Conservation (phyloP, 805 yeast genomes). For the Candida takata region DNA sequence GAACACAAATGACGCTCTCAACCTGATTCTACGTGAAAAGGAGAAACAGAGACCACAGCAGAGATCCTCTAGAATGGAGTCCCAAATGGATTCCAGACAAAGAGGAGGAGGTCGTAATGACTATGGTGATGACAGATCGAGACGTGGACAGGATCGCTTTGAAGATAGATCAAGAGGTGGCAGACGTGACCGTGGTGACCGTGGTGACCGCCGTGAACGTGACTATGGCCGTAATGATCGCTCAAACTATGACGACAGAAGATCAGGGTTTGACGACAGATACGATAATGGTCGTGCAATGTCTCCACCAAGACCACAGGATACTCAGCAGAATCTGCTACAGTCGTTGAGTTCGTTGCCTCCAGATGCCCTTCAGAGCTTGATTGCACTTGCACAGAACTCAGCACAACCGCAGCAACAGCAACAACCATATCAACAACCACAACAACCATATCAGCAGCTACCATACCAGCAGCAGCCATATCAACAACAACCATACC, state of each 20-base stretch:
- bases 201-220: background rate
- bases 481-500: constrained; percentile 3
- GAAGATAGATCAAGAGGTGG: constrained; percentile 1
- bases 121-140: background rate
- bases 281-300: background rate
- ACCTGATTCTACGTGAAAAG: constrained; percentile 42
- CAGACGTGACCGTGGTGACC: constrained; percentile 2
- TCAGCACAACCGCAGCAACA: constrained; percentile 7
- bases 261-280: background rate
- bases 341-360: constrained; percentile 4
- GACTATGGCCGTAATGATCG: background rate
- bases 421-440: constrained; percentile 1
- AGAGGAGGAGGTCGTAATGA: background rate
- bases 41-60: constrained; percentile 14
- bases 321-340: constrained; percentile 3
- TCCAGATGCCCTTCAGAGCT: constrained; percentile 7
- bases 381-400: constrained; percentile 5
- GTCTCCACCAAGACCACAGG: constrained; percentile 2
- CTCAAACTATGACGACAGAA: background rate
- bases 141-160: background rate
- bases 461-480: constrained; percentile 1
- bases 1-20: constrained; percentile 60
- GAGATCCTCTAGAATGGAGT: too few species aligned
- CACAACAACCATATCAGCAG: constrained; percentile 9
- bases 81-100: background rate